Evolutionary conservation across 148 eudicot genomes (phyloP), one percentile per base, ranked within the genome.

Genomic region (Rhododendron molle): DNA sequence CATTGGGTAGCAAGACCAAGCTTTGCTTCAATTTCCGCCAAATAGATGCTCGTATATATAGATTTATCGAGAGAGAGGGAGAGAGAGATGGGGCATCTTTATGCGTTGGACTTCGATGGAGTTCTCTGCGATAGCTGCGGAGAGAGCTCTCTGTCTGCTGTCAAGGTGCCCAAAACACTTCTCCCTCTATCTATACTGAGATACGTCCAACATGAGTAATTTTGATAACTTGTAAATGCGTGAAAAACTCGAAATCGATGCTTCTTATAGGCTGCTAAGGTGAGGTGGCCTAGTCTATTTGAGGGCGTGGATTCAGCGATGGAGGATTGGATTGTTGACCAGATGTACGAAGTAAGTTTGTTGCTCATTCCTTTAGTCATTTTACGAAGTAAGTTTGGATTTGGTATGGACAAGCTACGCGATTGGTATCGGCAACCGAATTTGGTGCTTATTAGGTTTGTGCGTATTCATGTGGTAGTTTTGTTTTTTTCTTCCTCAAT

Each of bases 31-130:
- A 11, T 11, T 4, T 69, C 36, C 74, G 74, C 74, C 36, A 28
- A 11, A 11, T 14, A 69, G 73, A n/a, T n/a, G 9, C 0, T 2
- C 8, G 26, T 21, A 62, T 62, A 0, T 21, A 23, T n/a, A 65
- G 71, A 78, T 38, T 38, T 38, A 38, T 38, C 43, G 82, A 76
- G 50, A 92, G 18, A 21, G 34, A 28, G 81, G 18, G 49, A 71
- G 34, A 44, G 38, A 83, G 84, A 82, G 62, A 92, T 93, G 98
- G 98, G 92, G 62, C 93, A 97, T 47, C 85, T 97, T 52, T 97
- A 97, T 47, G 99, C 99, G 11, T 87, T 95, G 89, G 99, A 95
- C 86, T 97, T 97, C 90, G 99, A 97, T 82, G 99, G 99, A 73
- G 96, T 97, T 65, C 84, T 97, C 81, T 97, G 99, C 87, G 98